Conservation (phyloP, 306 rosid genomes). For the Cucumis sativus region Cucumber_9930_V3 NC_026656.2:16017501-16018000, state of each 20-base stretch:
- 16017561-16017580: neutral
- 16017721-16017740: conserved; percentile 64
- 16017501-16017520: too few relatives aligned
- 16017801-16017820: conserved; percentile 61
- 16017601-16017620: neutral
- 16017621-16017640: neutral
- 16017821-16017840: conserved; percentile 89
- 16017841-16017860: conserved; percentile 41
- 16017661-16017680: neutral
- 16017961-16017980: neutral
- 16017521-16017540: too few relatives aligned
- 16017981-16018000: neutral
- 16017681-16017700: conserved; percentile 70
- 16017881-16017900: neutral
- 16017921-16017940: neutral
- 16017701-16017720: conserved; percentile 70
- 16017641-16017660: neutral
- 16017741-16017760: conserved; percentile 70
- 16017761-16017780: conserved; percentile 66
- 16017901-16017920: neutral
- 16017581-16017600: neutral
- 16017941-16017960: neutral
- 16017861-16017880: neutral
- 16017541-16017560: neutral
- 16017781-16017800: conserved; percentile 46